phyloP scores from a whole-genome alignment of 768 basidiomycete species.

The Mrakia gelida region DNA sequence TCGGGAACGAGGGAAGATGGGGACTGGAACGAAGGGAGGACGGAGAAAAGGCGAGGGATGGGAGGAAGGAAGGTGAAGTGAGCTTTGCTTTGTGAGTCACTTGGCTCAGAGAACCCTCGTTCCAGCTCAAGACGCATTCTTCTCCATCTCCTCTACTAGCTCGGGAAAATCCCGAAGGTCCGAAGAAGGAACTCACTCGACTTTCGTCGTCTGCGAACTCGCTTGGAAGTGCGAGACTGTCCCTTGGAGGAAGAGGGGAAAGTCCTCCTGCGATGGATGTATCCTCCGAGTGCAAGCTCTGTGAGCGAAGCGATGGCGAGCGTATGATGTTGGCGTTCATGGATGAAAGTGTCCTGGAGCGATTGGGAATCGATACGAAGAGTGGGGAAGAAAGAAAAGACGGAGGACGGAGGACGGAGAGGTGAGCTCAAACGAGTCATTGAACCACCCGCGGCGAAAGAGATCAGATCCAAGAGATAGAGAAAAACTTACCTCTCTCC shows the following conservation, averaged over 20 bases:
- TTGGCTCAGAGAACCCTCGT: not conserved
- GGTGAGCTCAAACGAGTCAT: slow-evolving; percentile 4
- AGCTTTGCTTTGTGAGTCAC: not conserved
- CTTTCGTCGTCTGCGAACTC: not conserved
- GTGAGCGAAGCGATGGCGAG: not conserved
- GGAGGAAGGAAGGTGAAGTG: not conserved
- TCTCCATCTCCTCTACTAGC: not conserved
- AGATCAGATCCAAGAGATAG: not conserved
- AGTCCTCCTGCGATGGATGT: slow-evolving; percentile 1
- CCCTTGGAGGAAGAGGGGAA: not conserved
- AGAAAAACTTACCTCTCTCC: slow-evolving; percentile 3
- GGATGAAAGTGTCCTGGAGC: not conserved
- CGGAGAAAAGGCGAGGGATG: not conserved
- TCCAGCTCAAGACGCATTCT: not conserved
- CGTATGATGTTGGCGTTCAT: slow-evolving; percentile 8
- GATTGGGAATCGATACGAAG: not conserved
- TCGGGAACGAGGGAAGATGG: not conserved
- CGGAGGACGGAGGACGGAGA: not conserved
- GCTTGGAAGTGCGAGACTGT: not conserved
- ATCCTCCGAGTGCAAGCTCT: slow-evolving; percentile 5
- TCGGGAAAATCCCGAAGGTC: not conserved
- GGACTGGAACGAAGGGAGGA: too few relatives aligned
- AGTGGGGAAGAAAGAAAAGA: not conserved
- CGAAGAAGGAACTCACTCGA: slow-evolving; percentile 1
- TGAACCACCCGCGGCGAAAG: not conserved